A percentile compares a stretch with the other conserved stretches of the same genome.
phyloP scores from a whole-genome alignment of 768 basidiomycete species.

The Mycena olivaceomarginata region DNA sequence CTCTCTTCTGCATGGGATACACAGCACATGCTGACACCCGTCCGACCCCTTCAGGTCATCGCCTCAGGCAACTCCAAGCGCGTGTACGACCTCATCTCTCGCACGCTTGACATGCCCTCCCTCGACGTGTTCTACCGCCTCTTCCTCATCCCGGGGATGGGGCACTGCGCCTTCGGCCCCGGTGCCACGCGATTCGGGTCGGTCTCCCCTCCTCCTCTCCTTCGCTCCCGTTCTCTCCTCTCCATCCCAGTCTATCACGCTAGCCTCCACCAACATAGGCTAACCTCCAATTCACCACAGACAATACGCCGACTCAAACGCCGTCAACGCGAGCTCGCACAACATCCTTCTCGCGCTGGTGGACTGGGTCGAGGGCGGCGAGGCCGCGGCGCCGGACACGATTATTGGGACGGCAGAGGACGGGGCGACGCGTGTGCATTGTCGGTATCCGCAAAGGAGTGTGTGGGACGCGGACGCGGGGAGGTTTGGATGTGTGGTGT shows the following conservation, averaged over 20 bases:
- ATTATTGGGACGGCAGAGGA: neutral
- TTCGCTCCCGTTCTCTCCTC: too few relatives aligned
- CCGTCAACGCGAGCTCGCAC: neutral
- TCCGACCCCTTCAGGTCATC: slow-evolving; percentile 45
- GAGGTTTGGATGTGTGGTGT: neutral
- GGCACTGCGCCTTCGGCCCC: slow-evolving; percentile 45
- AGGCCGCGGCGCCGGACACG: neutral
- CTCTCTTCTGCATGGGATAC: too few relatives aligned
- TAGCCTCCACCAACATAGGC: too few relatives aligned
- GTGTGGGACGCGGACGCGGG: neutral
- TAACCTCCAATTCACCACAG: neutral
- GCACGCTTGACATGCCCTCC: slow-evolving; percentile 38
- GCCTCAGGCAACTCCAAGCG: slow-evolving; percentile 9
- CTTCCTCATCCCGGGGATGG: slow-evolving; percentile 51
- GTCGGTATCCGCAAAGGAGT: neutral
- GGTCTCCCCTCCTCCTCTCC: too few relatives aligned
- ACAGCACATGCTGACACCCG: too few relatives aligned
- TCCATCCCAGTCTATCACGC: too few relatives aligned
- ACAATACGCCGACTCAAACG: neutral
- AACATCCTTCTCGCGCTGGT: neutral
- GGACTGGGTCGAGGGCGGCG: neutral
- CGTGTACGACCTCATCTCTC: slow-evolving; percentile 46
- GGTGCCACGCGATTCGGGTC: slow-evolving; percentile 42
- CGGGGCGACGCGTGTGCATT: neutral
- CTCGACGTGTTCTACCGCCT: slow-evolving; percentile 4